Evolutionary conservation across 768 basidiomycete species (phyloP), one percentile per base, ranked within the genome.

Genomic region (Hygrocybe punicea): DNA sequence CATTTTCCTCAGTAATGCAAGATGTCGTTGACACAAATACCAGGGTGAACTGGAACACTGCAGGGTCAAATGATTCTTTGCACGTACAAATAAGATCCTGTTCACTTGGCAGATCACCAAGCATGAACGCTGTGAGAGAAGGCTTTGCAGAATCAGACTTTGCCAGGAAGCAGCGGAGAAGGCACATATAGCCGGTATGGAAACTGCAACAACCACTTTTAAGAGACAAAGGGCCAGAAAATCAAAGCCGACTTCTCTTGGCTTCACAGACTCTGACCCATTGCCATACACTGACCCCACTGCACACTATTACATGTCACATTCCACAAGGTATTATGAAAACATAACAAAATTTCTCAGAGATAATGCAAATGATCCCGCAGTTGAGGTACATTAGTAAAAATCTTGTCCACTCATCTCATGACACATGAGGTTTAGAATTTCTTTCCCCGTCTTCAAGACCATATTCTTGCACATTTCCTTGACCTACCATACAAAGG

Each of bases 1-100:
- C 56, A 16, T 50, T 55, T 49, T 23, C 6, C 35, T 8, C 7
- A 17, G 46, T 52, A 23, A 36, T 58, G 16, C 17, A 24, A 24
- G 5, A 37, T 40, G 79, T 39, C 4, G n/a, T 11, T 25, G 16
- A n/a, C 21, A 79, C 76, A 8, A 16, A 70, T 33, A 13, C 23
- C 42, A 77, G 75, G 70, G 72, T 0, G 74, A 78, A 52, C 63
- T 68, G 0, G 68, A 76, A 55, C 78, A 78, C 50, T 60, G 62
- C 0, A 55, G 53, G 0, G 64, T 69, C 13, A 78, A 78, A 60
- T 47, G 53, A 0, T 69, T 70, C 49, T 78, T 73, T 35, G 42
- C 57, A 0, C 54, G 62, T 0, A 71, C 69, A 0, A 73, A 69
- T 60, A 73, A 74, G 53, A 65, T 59, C 25, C 46, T 62, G 73